Base-by-base conservation (phyloP, 192 early-diverging fungal genomes). In the Entomortierella parvispora region DNA sequence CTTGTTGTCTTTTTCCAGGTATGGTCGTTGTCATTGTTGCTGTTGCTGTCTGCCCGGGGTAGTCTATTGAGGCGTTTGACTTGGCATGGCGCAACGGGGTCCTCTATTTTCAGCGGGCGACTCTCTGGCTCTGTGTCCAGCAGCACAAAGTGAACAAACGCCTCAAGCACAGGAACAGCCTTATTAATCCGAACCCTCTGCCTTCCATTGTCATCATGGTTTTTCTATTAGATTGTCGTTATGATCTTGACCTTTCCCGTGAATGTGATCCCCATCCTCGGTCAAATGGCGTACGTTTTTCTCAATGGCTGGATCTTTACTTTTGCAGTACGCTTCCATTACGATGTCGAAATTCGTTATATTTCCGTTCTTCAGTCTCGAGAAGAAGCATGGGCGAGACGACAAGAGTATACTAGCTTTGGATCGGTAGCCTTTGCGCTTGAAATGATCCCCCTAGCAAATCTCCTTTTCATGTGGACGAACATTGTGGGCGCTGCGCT, bases 401-500 rank as follows among this genome's bases (percentile, higher is more conserved):
- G 58, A 23, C 10, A 12, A 0, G 83, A 71, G 20, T 86, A 80
- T 20, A 34, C 62, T 17, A 68, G 65, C n/a, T 81, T 88, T 79
- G 87, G 87, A 7, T 46, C 69, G 0, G 80, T 85, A 0, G 86
- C 87, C 7, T 71, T 89, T 0, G 86, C 80, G 12, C 12, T 40
- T 5, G 37, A 40, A 40, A 5, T 40, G 37, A 12, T 40, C 7
- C 37, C 37, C 7, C 7, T 40, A 12, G 37, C 37, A 40, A 40
- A 40, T 12, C 37, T 40, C 7, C 12, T 40, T 5, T 40, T 76
- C 32, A 71, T 87, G 67, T 91, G 89, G 83, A 92, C 91, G 12
- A 92, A 92, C 58, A 81, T 87, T 54, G 83, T 91, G 1, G 89
- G 89, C 3, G 18, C 44, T 17, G 74, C 74, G 12, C 61, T 77